These are phyloP conservation scores for Handroanthus guayacan DNA, from an alignment of 257 asterid genomes.

Conservation along the genomic window DNA sequence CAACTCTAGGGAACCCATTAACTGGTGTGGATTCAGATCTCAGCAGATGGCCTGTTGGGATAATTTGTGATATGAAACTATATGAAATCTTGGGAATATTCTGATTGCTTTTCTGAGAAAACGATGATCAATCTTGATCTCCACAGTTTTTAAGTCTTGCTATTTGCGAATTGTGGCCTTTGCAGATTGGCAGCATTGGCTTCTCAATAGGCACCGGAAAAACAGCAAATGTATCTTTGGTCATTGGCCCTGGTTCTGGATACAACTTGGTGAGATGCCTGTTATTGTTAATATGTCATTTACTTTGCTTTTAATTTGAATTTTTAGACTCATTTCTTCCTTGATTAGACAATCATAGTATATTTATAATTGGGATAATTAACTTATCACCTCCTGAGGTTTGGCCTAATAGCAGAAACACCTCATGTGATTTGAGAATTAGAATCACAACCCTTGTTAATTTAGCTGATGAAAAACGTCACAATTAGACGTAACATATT, in stretches of 20 bases:
- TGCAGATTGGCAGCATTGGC: conserved; percentile 75
- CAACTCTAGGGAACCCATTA: too few relatives aligned
- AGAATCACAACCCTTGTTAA: too few relatives aligned
- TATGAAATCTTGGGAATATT: not conserved
- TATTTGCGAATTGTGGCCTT: conserved; percentile 31
- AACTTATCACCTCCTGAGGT: too few relatives aligned
- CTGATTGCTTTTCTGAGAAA: not conserved
- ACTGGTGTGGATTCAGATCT: too few relatives aligned
- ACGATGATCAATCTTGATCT: not conserved
- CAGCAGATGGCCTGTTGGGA: not conserved
- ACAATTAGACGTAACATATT: too few relatives aligned
- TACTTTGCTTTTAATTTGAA: not conserved
- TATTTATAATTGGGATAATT: not conserved
- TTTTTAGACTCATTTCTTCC: not conserved
- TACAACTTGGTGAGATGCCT: conserved; percentile 78
- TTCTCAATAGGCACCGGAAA: conserved; percentile 80
- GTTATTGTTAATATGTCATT: not conserved
- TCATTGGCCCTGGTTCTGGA: conserved; percentile 95
- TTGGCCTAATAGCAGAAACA: too few relatives aligned
- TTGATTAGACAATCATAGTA: not conserved
- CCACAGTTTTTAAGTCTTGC: conserved; percentile 10
- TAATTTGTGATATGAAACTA: conserved; percentile 2
- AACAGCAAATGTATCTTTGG: conserved; percentile 59
- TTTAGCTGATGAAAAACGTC: too few relatives aligned
- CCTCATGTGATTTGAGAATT: too few relatives aligned